Conservation (phyloP, 2,329 filamentous ascomycete species). For the Coleophoma crateriformis region DNA sequence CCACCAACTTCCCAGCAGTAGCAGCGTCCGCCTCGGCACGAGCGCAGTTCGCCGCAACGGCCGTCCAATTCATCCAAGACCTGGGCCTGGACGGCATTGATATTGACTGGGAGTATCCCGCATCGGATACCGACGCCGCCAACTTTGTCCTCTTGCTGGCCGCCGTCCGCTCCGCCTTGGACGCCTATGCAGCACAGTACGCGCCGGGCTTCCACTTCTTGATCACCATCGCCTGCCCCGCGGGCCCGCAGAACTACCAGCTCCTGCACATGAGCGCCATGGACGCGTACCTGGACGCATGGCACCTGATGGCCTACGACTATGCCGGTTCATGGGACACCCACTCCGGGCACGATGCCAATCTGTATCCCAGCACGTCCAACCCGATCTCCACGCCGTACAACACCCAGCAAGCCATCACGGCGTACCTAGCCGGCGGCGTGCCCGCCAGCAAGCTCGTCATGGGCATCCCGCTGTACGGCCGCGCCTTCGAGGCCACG, state of each 20-base stretch:
- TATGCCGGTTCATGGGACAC: constrained; percentile 48
- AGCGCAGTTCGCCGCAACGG: constrained; percentile 9
- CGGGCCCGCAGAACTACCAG: constrained; percentile 39
- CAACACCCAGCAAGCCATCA: constrained; percentile 59
- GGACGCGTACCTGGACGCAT: constrained; percentile 42
- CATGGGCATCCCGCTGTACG: constrained; percentile 77
- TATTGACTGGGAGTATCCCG: constrained; percentile 18
- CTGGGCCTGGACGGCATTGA: constrained; percentile 17
- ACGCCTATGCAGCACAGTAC: constrained; percentile 37
- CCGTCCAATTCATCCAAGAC: constrained; percentile 11
- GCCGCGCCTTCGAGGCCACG: constrained; percentile 62
- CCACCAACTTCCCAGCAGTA: constrained; percentile 63
- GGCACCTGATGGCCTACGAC: constrained; percentile 64
- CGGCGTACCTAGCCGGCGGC: constrained; percentile 57
- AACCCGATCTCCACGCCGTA: constrained; percentile 61
- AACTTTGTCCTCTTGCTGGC: constrained; percentile 22
- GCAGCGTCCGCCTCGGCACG: constrained; percentile 49
- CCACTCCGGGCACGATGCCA: constrained; percentile 63
- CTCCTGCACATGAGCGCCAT: constrained; percentile 39
- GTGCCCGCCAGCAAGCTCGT: constrained; percentile 63
- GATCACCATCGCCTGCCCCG: constrained; percentile 45
- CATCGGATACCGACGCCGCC: constrained; percentile 5
- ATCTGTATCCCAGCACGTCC: constrained; percentile 52
- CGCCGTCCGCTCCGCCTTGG: constrained; percentile 33
- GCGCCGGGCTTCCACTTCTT: constrained; percentile 42